These are phyloP conservation scores for Thuidium tamariscinum DNA, from an alignment of 225 moss, liverwort and hornwort genomes.

Conservation along the genomic window DNA sequence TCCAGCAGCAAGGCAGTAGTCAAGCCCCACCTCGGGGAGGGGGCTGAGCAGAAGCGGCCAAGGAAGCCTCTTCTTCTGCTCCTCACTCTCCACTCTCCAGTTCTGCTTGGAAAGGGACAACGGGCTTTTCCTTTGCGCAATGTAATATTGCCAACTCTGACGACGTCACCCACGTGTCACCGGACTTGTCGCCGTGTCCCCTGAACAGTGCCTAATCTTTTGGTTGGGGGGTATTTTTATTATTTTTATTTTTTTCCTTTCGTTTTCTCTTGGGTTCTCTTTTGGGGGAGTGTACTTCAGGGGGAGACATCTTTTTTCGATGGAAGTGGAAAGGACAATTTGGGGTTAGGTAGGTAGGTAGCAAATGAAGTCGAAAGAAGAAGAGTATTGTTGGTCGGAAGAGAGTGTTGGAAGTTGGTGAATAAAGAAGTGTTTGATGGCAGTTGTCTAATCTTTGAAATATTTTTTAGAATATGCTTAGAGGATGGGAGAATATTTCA, in stretches of 20 bases:
- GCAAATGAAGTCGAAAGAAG: not conserved
- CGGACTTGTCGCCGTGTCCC: not conserved
- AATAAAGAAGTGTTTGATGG: not conserved
- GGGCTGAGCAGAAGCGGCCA: not conserved
- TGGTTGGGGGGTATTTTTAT: not conserved
- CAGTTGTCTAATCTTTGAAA: not conserved
- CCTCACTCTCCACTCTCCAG: not conserved
- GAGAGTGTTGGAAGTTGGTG: not conserved
- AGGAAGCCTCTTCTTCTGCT: not conserved
- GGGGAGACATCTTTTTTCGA: not conserved
- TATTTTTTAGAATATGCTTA: not conserved
- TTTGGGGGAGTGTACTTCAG: not conserved
- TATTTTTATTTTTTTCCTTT: not conserved
- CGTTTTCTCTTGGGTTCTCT: too few relatives aligned
- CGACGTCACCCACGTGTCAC: not conserved
- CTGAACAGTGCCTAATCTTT: not conserved
- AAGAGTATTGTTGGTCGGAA: not conserved
- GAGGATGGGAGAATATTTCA: fast-evolving
- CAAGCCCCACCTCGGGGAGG: not conserved
- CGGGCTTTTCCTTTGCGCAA: not conserved
- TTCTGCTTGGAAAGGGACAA: not conserved
- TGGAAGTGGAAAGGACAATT: not conserved
- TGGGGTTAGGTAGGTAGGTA: not conserved
- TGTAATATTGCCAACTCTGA: too few relatives aligned
- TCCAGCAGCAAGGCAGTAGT: too few relatives aligned